Conservation (phyloP, 805 yeast species). For the Candida sphagnicola region DNA sequence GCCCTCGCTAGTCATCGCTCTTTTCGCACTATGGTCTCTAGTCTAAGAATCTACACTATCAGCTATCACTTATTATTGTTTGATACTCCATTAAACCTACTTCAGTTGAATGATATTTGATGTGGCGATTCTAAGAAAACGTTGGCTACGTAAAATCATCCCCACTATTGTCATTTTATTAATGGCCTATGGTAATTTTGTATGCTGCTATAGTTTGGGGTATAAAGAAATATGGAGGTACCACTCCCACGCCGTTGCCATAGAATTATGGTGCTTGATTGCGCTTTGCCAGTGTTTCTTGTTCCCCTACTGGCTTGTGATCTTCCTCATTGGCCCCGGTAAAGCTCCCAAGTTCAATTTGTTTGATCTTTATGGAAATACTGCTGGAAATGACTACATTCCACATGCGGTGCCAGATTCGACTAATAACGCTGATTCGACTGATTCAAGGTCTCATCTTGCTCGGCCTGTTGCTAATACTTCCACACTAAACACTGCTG, state of each 20-base stretch:
- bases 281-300: slow-evolving; percentile 18
- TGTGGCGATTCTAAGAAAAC: neutral
- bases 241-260: slow-evolving; percentile 29
- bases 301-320: slow-evolving; percentile 40
- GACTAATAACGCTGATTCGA: no score
- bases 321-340: slow-evolving; percentile 60
- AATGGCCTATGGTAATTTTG: slow-evolving; percentile 42
- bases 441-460: no score
- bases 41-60: no score
- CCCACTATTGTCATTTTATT: slow-evolving; percentile 26
- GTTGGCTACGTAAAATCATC: slow-evolving; percentile 13
- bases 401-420: no score
- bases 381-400: no score
- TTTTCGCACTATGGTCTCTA: no score
- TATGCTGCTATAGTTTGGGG: slow-evolving; percentile 41
- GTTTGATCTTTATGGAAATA: slow-evolving; percentile 25
- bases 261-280: slow-evolving; percentile 31
- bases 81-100: no score
- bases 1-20: no score
- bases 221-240: slow-evolving; percentile 31
- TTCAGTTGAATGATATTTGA: slow-evolving; percentile 3
- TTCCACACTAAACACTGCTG: no score
- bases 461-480: no score
- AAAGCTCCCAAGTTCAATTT: slow-evolving; percentile 32
- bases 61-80: no score